phyloP scores from a whole-genome alignment of 441 rosid genomes.

The Lepidium campestre region DNA sequence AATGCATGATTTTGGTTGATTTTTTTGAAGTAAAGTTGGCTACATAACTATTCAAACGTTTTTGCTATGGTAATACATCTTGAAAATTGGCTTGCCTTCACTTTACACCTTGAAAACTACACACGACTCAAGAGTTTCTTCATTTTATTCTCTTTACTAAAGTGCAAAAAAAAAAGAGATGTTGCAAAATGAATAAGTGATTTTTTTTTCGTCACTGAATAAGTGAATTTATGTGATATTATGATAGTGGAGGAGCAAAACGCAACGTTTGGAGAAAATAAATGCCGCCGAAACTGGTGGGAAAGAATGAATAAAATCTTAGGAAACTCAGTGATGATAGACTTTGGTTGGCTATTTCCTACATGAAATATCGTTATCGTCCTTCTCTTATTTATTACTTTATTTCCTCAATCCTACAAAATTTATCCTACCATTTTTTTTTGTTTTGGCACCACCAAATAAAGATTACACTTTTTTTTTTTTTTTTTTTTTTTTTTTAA shows the following conservation, averaged over 20 bases:
- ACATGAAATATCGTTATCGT: constrained; percentile 26
- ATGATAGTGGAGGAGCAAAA: background rate
- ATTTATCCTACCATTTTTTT: background rate
- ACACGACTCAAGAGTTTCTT: too few relatives aligned
- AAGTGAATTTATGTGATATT: background rate
- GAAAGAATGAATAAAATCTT: constrained; percentile 7
- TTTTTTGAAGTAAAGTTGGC: too few relatives aligned
- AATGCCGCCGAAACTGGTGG: constrained; percentile 26
- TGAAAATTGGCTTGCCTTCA: too few relatives aligned
- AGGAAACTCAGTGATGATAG: background rate
- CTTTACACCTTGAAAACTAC: too few relatives aligned
- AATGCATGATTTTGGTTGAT: too few relatives aligned
- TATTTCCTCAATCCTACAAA: constrained; percentile 25
- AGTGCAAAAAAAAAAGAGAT: too few relatives aligned
- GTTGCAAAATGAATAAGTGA: too few relatives aligned
- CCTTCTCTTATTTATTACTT: constrained; percentile 24
- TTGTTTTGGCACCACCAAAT: constrained; percentile 21
- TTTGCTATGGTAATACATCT: too few relatives aligned
- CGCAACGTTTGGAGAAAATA: background rate
- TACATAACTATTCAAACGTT: too few relatives aligned
- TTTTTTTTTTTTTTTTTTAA: too few relatives aligned
- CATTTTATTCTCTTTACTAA: too few relatives aligned
- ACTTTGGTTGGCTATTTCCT: constrained; percentile 19
- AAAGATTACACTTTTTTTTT: background rate
- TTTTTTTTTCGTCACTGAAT: too few relatives aligned